Evolutionary conservation across 139 green algal species (phyloP).

Genomic region (Desmodesmus armatus): DNA sequence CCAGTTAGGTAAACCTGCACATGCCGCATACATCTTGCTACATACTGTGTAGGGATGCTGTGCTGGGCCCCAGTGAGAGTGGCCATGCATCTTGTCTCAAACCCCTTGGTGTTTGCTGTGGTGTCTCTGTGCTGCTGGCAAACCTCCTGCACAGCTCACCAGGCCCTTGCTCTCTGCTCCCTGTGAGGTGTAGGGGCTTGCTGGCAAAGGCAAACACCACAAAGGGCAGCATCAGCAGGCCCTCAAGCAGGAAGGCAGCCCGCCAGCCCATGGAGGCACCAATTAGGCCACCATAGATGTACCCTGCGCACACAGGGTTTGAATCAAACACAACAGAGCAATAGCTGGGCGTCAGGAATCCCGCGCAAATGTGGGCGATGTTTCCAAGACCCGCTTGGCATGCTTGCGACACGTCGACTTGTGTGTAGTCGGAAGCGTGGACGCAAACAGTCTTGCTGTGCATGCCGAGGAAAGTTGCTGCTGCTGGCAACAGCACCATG

Average conservation of each 20-base stretch:
- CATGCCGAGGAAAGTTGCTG: too few species aligned
- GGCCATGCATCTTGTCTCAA: too few species aligned
- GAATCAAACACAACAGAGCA: too few species aligned
- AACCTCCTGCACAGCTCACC: neutral
- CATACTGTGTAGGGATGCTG: too few species aligned
- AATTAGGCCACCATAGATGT: conserved; percentile 82
- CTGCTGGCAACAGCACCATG: too few species aligned
- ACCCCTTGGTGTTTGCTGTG: too few species aligned
- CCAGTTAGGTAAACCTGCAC: neutral
- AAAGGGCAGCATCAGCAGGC: conserved; percentile 85
- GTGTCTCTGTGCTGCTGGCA: neutral
- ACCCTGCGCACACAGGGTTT: too few species aligned
- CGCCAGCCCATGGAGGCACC: conserved; percentile 79
- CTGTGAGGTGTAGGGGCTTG: conserved; percentile 70
- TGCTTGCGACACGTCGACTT: too few species aligned
- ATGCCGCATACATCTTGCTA: neutral
- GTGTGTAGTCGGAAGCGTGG: too few species aligned
- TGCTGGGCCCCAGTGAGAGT: too few species aligned
- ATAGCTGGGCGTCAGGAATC: conserved; percentile 45
- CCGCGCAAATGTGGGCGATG: neutral
- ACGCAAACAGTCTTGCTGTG: too few species aligned
- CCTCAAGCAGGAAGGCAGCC: conserved; percentile 86
- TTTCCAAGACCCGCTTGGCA: too few species aligned
- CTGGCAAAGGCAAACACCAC: conserved; percentile 66
- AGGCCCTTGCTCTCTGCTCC: conserved; percentile 45